Base-by-base conservation (phyloP, 148 eudicot species). In the Fallopia convolvulus region DNA sequence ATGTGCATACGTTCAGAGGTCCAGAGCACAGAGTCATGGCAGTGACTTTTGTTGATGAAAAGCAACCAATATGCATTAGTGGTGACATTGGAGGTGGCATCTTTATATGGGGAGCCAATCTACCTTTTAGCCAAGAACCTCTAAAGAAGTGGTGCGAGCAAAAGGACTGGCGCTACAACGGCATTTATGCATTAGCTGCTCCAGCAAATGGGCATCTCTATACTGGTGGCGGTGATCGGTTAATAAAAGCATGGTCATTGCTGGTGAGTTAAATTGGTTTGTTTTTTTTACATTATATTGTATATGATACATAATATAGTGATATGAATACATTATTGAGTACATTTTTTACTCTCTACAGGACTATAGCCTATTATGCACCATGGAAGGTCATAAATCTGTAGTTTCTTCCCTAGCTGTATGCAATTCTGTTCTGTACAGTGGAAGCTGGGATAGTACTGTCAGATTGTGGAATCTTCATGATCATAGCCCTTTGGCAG, bases 401-500 rank as follows among this genome's bases (percentile, higher is more conserved):
- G 95, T 92, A 66, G 98, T 94, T 41, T 92, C 93, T 58, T 55
- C 89, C 7, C 78, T 94, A 80, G 87, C 87, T 48, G 84, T 89
- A 78, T 84, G 81, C 77, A 80, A 80, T 75, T 93, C 91, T 75
- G 87, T 94, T 82, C 91, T 94, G 8, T 94, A 88, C 75, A 94
- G 98, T 56, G 98, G 97, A 77, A 92, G 98, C 79, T 92, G 95
- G 95, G 98, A 94, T 83, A 92, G 98, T 70, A 90, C 93, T 32
- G 89, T 94, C 7, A 86, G 97, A 47, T 79, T 94, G 85, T 94
- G 98, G 98, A 80, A 84, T 82, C 93, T 94, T 23, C 87, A 85
- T 74, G 93, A 94, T 79, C 97, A 94, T 74, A 89, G 88, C 77
- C 89, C 96, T 79, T 78, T 94, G 83, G 83, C 91, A 46, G 88